A percentile compares a stretch with the other conserved stretches of the same genome.
These are phyloP conservation scores for Carex cristatella DNA, from an alignment of 176 grass and related monocot genomes.

Conservation along the genomic window DNA sequence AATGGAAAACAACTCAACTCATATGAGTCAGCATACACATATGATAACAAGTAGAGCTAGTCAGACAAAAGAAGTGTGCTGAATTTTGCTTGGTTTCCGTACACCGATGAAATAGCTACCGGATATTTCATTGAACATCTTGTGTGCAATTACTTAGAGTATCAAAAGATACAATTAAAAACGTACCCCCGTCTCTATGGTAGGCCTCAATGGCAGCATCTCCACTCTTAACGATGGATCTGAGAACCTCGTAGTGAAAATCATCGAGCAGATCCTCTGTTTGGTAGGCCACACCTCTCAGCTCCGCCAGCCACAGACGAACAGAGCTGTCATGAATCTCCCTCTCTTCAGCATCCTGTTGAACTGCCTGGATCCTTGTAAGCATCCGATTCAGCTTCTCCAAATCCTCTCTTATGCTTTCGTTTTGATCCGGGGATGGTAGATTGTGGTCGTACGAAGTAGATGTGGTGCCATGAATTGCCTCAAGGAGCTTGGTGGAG, in stretches of 20 bases:
- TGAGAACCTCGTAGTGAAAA: not conserved
- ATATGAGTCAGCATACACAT: too few relatives aligned
- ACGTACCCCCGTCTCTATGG: not conserved
- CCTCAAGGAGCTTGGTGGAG: not conserved
- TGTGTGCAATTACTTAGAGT: not conserved
- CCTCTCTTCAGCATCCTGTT: not conserved
- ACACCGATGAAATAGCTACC: not conserved
- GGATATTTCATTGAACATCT: not conserved
- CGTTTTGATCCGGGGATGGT: not conserved
- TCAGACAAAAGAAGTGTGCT: too few relatives aligned
- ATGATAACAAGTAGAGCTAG: too few relatives aligned
- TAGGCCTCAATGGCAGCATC: not conserved
- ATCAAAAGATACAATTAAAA: not conserved
- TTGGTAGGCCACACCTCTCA: not conserved
- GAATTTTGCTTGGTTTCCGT: too few relatives aligned
- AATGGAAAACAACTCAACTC: too few relatives aligned
- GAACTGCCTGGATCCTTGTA: not conserved
- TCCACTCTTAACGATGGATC: not conserved
- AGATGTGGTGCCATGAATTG: not conserved
- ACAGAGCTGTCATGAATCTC: not conserved
- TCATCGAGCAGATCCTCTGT: not conserved
- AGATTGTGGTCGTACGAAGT: not conserved
- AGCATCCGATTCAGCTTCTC: not conserved
- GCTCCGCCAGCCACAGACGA: not conserved
- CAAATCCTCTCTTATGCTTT: not conserved